Percentiles rank a stretch among this genome's conserved stretches.
These are phyloP conservation scores for Saccharomycopsis sp. DNA, from an alignment of 805 yeast genomes.

Conservation along the genomic window DNA sequence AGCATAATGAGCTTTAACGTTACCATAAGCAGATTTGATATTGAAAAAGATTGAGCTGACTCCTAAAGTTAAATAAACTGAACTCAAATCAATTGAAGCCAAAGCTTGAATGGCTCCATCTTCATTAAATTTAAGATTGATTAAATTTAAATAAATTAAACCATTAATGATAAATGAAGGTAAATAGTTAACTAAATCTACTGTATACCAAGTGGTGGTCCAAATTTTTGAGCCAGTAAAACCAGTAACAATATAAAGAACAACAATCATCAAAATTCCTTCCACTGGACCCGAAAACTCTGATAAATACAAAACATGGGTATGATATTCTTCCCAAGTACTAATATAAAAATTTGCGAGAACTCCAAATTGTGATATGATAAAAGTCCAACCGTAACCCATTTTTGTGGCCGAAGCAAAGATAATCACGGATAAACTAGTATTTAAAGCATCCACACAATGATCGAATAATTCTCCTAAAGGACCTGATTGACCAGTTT, in stretches of 20 bases:
- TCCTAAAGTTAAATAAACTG: slow-evolving; percentile 40
- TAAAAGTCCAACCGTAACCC: slow-evolving; percentile 54
- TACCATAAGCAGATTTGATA: slow-evolving; percentile 54
- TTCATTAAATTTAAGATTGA: slow-evolving; percentile 15
- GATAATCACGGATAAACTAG: slow-evolving; percentile 67
- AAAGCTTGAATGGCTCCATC: not conserved
- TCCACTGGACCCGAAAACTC: slow-evolving; percentile 92
- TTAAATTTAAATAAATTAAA: slow-evolving; percentile 1
- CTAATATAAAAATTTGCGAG: slow-evolving; percentile 76
- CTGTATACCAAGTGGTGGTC: slow-evolving; percentile 22
- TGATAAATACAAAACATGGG: slow-evolving; percentile 69
- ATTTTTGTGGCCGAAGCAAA: slow-evolving; percentile 68
- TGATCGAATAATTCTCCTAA: slow-evolving; percentile 93
- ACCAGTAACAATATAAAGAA: slow-evolving; percentile 52
- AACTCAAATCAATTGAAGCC: slow-evolving; percentile 30
- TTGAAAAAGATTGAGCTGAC: slow-evolving; percentile 49
- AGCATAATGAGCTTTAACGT: slow-evolving; percentile 40
- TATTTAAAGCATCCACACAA: slow-evolving; percentile 65
- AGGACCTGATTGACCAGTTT: slow-evolving; percentile 93
- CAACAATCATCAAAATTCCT: slow-evolving; percentile 62
- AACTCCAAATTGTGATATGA: slow-evolving; percentile 61
- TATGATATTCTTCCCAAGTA: slow-evolving; percentile 94
- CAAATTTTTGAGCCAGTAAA: slow-evolving; percentile 60
- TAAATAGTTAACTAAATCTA: slow-evolving; percentile 1
- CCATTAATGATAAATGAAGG: slow-evolving; percentile 3